These are phyloP conservation scores for Sporothrix sp. DNA, from an alignment of 2,329 filamentous ascomycete species.

Conservation along the genomic window DNA sequence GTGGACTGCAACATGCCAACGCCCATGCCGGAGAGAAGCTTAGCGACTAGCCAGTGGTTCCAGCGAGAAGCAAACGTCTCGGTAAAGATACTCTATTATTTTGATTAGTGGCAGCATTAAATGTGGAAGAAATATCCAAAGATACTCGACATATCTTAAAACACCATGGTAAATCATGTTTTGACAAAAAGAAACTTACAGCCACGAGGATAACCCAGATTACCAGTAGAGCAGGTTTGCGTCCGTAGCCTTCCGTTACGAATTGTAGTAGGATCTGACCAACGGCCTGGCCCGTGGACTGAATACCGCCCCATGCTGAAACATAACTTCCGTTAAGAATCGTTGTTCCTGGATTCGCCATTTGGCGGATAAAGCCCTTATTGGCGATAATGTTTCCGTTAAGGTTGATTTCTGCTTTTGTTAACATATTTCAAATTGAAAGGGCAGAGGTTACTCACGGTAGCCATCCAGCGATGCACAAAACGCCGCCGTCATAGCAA, in stretches of 20 bases:
- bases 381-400: constrained; percentile 15
- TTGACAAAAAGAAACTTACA: too few relatives aligned
- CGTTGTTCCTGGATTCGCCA: constrained; percentile 9
- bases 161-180: too few relatives aligned
- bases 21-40: constrained; percentile 25
- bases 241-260: constrained; percentile 27
- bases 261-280: constrained; percentile 24
- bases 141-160: neutral
- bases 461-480: constrained; percentile 34
- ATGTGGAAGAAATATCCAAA: too few relatives aligned
- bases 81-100: constrained; percentile 24
- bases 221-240: constrained; percentile 27
- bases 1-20: constrained; percentile 33
- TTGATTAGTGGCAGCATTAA: too few relatives aligned
- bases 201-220: constrained; percentile 27
- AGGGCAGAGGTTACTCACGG: constrained; percentile 20
- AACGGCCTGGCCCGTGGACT: constrained; percentile 9
- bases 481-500: constrained; percentile 33
- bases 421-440: neutral
- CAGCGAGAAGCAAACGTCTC: constrained; percentile 29
- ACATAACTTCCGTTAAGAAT: constrained; percentile 14
- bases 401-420: constrained; percentile 13
- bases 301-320: constrained; percentile 13
- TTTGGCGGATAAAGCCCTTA: constrained; percentile 15
- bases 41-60: constrained; percentile 31